These are phyloP conservation scores for Trichodelitschia bisporula DNA, from an alignment of 495 filamentous ascomycete species.

Conservation along the genomic window DNA sequence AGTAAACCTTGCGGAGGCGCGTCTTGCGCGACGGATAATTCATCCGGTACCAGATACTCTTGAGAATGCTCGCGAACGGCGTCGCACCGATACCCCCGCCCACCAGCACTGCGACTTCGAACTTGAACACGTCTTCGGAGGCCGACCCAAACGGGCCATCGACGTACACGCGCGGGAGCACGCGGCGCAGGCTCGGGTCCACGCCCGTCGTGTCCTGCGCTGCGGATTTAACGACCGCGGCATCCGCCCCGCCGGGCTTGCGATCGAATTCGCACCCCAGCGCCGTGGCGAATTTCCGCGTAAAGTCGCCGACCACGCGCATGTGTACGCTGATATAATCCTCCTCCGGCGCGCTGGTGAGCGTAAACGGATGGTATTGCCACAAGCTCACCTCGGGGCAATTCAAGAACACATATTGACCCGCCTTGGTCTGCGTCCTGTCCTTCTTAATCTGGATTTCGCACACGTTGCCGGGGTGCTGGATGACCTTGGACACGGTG, in stretches of 20 bases:
- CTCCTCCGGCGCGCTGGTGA: constrained; percentile 59
- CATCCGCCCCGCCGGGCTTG: constrained; percentile 13
- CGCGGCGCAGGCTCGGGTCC: constrained; percentile 41
- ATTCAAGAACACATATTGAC: constrained; percentile 65
- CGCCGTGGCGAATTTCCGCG: constrained; percentile 31
- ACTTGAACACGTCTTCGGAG: constrained; percentile 92
- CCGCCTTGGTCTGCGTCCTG: constrained; percentile 47
- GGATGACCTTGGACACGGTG: constrained; percentile 60
- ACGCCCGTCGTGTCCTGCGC: constrained; percentile 20
- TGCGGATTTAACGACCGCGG: constrained; percentile 24
- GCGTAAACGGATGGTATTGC: constrained; percentile 60
- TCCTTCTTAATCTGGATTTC: constrained; percentile 77
- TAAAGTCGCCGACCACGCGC: constrained; percentile 47
- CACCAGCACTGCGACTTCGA: constrained; percentile 91
- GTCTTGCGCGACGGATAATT: constrained; percentile 57
- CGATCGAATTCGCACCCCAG: constrained; percentile 43
- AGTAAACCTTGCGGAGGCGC: constrained; percentile 53
- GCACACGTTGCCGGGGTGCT: constrained; percentile 60
- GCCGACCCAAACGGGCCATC: constrained; percentile 86
- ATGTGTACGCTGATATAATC: constrained; percentile 65
- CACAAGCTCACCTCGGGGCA: constrained; percentile 57
- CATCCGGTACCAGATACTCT: constrained; percentile 74
- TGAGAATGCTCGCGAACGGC: constrained; percentile 83
- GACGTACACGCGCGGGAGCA: constrained; percentile 50
- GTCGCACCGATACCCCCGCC: constrained; percentile 96